Conservation (phyloP, 176 grass and related monocot species). For the Rhynchospora pubera region DNA sequence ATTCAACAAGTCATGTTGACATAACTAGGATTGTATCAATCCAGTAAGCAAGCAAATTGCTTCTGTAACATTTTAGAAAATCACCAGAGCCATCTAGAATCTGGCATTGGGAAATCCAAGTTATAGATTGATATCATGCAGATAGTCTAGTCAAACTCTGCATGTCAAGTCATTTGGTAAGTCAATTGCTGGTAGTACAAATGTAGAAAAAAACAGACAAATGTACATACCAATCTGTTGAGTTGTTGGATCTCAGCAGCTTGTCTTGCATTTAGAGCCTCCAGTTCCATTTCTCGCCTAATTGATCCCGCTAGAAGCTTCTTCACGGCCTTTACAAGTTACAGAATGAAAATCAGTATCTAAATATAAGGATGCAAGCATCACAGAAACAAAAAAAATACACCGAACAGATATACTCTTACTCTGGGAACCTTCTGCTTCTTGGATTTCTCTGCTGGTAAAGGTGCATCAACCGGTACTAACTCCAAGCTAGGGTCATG, state of each 20-base stretch:
- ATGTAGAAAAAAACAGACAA: neutral
- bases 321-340: constrained; percentile 65
- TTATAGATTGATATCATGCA: neutral
- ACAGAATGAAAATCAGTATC: neutral
- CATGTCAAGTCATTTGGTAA: no score
- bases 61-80: neutral
- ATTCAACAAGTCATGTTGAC: neutral
- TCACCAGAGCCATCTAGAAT: neutral
- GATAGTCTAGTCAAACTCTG: neutral
- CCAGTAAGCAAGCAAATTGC: neutral
- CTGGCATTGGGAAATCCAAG: neutral
- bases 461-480: constrained; percentile 38
- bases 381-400: neutral
- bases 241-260: constrained; percentile 75
- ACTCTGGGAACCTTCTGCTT: constrained; percentile 61
- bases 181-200: neutral
- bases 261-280: constrained; percentile 80
- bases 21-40: neutral
- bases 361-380: neutral
- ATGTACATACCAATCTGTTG: constrained; percentile 65
- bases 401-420: constrained; percentile 22
- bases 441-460: constrained; percentile 41
- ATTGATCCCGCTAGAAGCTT: constrained; percentile 85
- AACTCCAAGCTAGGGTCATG: constrained; percentile 40
- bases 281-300: constrained; percentile 89